Evolutionary conservation across 306 rosid genomes (phyloP).

Genomic region (Albizia julibrissin): DNA sequence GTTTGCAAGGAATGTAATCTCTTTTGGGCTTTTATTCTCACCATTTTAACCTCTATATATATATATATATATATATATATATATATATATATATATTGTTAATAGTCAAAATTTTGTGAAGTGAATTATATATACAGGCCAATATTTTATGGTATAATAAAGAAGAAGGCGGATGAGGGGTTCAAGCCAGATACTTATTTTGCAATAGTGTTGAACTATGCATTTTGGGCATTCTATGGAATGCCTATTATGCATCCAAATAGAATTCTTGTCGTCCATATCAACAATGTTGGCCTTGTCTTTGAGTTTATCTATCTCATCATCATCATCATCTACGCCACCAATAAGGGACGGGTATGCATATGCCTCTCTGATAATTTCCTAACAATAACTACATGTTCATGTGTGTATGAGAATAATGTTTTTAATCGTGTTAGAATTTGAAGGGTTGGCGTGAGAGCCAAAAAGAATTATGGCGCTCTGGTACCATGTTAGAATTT

Average conservation of each 20-base stretch:
- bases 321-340: not conserved
- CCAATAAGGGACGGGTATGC: not conserved
- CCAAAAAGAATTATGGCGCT: no score
- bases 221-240: not conserved
- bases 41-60: slow-evolving; percentile 61
- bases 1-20: slow-evolving; percentile 83
- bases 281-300: not conserved
- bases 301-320: not conserved
- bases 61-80: no score
- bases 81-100: no score
- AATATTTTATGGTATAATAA: not conserved
- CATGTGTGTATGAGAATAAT: no score
- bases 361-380: no score
- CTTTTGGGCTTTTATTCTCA: slow-evolving; percentile 68
- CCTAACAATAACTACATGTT: no score
- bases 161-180: not conserved
- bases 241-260: not conserved
- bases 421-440: no score
- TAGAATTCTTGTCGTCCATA: not conserved
- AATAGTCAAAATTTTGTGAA: no score
- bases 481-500: no score
- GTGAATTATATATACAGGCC: not conserved
- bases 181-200: not conserved
- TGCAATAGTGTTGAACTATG: not conserved
- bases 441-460: no score